Evolutionary conservation across 305 asterid species (phyloP).

Genomic region (Fraxinus xanthoxyloides): DNA sequence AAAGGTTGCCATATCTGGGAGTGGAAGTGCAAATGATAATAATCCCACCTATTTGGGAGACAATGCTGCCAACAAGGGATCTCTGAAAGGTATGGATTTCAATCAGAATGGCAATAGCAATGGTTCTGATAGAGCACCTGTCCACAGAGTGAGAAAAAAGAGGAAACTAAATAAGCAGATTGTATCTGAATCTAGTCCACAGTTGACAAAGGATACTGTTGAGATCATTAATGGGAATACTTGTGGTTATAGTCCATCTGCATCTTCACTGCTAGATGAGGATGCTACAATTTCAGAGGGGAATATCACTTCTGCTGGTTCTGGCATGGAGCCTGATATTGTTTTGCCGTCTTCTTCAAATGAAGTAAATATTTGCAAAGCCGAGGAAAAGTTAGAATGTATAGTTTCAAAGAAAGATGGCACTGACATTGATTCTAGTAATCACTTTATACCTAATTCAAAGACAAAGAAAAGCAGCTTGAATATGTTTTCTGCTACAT

Average conservation of each 20-base stretch:
- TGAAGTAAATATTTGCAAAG: slow-evolving; percentile 14
- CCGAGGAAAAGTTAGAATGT: slow-evolving; percentile 21
- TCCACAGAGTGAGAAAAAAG: slow-evolving; percentile 34
- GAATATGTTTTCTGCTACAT: slow-evolving; percentile 27
- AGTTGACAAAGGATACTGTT: slow-evolving; percentile 21
- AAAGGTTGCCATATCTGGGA: slow-evolving; percentile 28
- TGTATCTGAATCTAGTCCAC: slow-evolving; percentile 22
- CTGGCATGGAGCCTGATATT: slow-evolving; percentile 15
- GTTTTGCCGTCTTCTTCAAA: slow-evolving; percentile 19
- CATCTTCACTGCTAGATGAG: slow-evolving; percentile 19
- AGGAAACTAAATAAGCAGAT: slow-evolving; percentile 26
- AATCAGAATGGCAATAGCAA: slow-evolving; percentile 22
- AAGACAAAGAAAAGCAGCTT: slow-evolving; percentile 31
- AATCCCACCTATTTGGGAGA: slow-evolving; percentile 23
- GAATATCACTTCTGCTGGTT: slow-evolving; percentile 10
- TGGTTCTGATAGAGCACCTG: slow-evolving; percentile 24
- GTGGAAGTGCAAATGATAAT: slow-evolving; percentile 17
- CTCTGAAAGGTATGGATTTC: slow-evolving; percentile 5
- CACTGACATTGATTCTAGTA: slow-evolving; percentile 7
- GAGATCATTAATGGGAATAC: slow-evolving; percentile 14
- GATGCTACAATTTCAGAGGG: slow-evolving; percentile 20
- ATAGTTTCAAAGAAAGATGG: slow-evolving; percentile 31
- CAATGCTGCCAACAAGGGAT: slow-evolving; percentile 21
- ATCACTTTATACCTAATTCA: slow-evolving; percentile 20
- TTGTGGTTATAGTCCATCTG: slow-evolving; percentile 20